phyloP scores from a whole-genome alignment of 768 basidiomycete genomes.

The Leccinum aurantiacum region DNA sequence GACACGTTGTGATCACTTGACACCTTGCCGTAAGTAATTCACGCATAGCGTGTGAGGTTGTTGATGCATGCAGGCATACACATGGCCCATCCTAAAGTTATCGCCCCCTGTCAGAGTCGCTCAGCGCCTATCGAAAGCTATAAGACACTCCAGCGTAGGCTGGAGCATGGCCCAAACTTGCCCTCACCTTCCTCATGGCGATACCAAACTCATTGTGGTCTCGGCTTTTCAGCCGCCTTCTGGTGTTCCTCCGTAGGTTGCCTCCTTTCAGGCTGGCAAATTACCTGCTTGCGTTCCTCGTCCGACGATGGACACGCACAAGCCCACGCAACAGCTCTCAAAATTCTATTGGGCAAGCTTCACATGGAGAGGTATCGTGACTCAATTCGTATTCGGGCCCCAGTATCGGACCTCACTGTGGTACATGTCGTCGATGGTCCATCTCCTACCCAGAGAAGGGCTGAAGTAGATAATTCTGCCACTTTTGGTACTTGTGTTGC shows the following conservation, averaged over 20 bases:
- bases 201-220: too few species aligned
- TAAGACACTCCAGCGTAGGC: too few species aligned
- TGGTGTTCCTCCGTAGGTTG: background rate
- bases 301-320: background rate
- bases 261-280: background rate
- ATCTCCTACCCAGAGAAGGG: background rate
- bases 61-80: too few species aligned
- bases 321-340: conserved; percentile 2
- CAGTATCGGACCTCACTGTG: background rate
- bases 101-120: too few species aligned
- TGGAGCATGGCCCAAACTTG: too few species aligned
- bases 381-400: background rate
- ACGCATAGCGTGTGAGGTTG: too few species aligned
- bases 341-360: conserved; percentile 26
- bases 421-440: background rate
- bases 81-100: too few species aligned
- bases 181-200: too few species aligned
- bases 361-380: background rate
- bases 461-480: background rate
- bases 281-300: conserved; percentile 1
- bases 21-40: too few species aligned
- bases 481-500: background rate
- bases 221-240: background rate
- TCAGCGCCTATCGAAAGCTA: too few species aligned
- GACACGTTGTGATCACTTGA: too few species aligned